phyloP scores from a whole-genome alignment of 306 rosid genomes.

The Gleditsia sinensis region DNA sequence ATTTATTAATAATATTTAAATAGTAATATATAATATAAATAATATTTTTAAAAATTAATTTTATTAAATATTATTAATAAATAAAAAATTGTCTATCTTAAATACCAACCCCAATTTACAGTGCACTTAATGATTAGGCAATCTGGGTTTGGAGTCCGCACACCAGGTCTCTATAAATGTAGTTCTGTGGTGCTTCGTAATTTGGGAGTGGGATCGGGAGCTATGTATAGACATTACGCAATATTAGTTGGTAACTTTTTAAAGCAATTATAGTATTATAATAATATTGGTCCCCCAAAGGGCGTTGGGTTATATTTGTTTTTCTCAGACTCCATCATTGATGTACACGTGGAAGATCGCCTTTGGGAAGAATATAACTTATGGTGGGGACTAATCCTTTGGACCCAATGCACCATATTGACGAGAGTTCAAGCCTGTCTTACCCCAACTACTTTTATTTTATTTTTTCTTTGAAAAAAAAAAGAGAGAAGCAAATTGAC shows the following conservation, averaged over 20 bases:
- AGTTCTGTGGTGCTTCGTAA: background rate
- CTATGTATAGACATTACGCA: no score
- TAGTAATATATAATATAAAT: no score
- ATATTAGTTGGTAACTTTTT: conserved; percentile 1
- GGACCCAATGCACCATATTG: no score
- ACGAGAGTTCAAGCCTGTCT: no score
- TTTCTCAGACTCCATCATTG: conserved; percentile 39
- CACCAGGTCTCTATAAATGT: conserved; percentile 31
- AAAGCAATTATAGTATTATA: background rate
- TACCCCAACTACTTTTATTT: background rate
- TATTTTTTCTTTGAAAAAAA: no score
- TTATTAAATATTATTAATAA: no score
- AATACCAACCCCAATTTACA: no score
- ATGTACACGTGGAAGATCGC: conserved; percentile 41
- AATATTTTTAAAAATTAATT: no score
- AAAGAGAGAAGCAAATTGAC: conserved; percentile 57
- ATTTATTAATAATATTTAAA: no score
- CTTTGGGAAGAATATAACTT: conserved; percentile 33
- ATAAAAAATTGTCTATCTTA: no score
- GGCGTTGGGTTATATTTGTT: conserved; percentile 4
- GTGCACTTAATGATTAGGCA: background rate
- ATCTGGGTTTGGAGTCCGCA: conserved; percentile 21
- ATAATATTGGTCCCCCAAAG: background rate
- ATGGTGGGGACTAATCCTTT: conserved; percentile 41
- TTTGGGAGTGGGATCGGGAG: conserved; percentile 29